phyloP scores from a whole-genome alignment of 1,284 basidiomycete species.

The Thecaphora thlaspeos region DNA sequence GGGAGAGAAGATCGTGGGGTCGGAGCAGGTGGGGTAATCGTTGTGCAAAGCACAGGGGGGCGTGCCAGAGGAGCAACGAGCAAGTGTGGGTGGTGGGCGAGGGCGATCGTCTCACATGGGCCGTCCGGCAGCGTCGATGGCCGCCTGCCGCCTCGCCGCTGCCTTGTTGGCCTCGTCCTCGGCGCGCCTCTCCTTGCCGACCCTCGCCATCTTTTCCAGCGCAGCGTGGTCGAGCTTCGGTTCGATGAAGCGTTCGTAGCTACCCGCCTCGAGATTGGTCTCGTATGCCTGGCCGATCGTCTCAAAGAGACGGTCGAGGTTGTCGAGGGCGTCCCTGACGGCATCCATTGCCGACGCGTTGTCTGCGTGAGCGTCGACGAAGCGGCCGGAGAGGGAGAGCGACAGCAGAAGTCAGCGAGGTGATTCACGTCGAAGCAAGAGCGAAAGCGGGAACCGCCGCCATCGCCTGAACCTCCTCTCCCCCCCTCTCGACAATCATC shows the following conservation, averaged over 20 bases:
- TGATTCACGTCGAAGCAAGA: neutral
- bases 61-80: neutral
- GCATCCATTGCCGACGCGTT: conserved; percentile 44
- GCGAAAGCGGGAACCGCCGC: too few relatives aligned
- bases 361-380: conserved; percentile 8
- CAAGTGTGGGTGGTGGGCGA: too few relatives aligned
- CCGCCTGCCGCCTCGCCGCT: conserved; percentile 23
- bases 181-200: conserved; percentile 26
- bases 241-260: conserved; percentile 40
- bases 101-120: conserved; percentile 16
- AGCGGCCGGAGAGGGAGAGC: too few relatives aligned
- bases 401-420: neutral
- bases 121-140: conserved; percentile 22
- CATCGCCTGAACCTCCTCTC: too few relatives aligned
- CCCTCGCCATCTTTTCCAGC: conserved; percentile 22
- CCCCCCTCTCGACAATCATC: too few relatives aligned
- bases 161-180: conserved; percentile 27
- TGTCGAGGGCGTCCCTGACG: conserved; percentile 45
- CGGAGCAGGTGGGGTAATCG: too few relatives aligned
- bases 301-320: conserved; percentile 48
- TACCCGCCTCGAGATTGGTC: conserved; percentile 32
- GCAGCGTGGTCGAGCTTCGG: conserved; percentile 36
- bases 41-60: too few relatives aligned
- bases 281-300: conserved; percentile 48
- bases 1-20: too few relatives aligned